Percentiles rank a stretch among this genome's conserved stretches.
phyloP scores from a whole-genome alignment of 2,329 filamentous ascomycete species.

The Gremmenia infestans region DNA sequence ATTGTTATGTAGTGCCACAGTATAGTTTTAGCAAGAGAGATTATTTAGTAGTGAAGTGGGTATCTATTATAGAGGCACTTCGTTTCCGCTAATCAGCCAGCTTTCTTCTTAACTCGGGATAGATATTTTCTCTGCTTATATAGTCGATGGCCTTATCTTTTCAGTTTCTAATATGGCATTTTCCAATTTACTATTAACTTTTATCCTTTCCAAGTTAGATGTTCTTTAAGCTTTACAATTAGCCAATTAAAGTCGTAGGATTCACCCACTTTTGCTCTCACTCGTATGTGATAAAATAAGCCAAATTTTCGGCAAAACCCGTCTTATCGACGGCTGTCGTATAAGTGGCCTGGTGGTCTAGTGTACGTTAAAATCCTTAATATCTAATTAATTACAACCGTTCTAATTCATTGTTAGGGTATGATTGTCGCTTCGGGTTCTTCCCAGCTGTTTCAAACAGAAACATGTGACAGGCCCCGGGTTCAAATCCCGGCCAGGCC shows the following conservation, averaged over 20 bases:
- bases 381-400: not conserved
- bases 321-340: not conserved
- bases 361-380: not conserved
- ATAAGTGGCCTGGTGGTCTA: not conserved
- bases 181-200: too few relatives aligned
- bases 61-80: too few relatives aligned
- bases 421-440: constrained; percentile 36
- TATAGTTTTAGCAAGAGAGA: not conserved
- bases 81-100: too few relatives aligned
- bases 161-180: too few relatives aligned
- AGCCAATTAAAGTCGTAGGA: not conserved
- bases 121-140: too few relatives aligned
- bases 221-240: not conserved
- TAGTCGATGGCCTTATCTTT: too few relatives aligned
- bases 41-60: too few relatives aligned
- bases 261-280: not conserved
- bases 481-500: constrained; percentile 35
- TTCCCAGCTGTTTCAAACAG: constrained; percentile 23
- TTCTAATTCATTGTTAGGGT: constrained; percentile 31
- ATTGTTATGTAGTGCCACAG: not conserved
- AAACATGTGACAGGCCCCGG: constrained; percentile 33
- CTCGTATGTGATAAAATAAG: not conserved
- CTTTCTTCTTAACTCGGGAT: too few relatives aligned
- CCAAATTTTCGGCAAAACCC: not conserved
- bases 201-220: not conserved